These are phyloP conservation scores for Candida taoyuanica DNA, from an alignment of 805 yeast species.

Conservation along the genomic window DNA sequence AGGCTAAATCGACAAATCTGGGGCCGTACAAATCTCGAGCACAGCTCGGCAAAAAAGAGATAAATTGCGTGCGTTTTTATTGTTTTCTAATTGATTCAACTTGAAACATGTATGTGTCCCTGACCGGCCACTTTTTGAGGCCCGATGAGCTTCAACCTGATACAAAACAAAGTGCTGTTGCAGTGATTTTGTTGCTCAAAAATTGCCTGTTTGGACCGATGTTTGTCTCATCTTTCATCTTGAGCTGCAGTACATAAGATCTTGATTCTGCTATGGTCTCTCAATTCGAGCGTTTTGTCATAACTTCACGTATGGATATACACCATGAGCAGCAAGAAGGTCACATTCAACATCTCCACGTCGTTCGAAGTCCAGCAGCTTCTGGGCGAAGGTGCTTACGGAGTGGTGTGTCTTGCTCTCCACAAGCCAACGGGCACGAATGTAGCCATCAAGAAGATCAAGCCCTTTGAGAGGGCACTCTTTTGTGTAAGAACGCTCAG, in stretches of 20 bases:
- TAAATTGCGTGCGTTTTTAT: too few relatives aligned
- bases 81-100: too few relatives aligned
- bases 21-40: too few relatives aligned
- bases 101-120: slow-evolving; percentile 8
- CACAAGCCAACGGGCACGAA: slow-evolving; percentile 81
- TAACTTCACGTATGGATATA: neutral
- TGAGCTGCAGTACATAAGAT: neutral
- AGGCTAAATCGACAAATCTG: too few relatives aligned
- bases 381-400: slow-evolving; percentile 96
- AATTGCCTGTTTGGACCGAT: neutral
- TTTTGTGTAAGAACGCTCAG: slow-evolving; percentile 85
- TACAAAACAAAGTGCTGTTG: neutral
- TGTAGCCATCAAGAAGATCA: slow-evolving; percentile 94
- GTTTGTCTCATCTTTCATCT: neutral
- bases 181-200: neutral
- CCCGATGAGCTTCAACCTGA: neutral
- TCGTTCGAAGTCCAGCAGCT: slow-evolving; percentile 82
- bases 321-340: slow-evolving; percentile 29
- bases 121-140: slow-evolving; percentile 7
- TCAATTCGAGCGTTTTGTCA: neutral
- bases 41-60: too few relatives aligned
- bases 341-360: slow-evolving; percentile 76
- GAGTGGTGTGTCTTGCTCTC: slow-evolving; percentile 85
- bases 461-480: slow-evolving; percentile 86
- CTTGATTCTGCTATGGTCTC: neutral